Evolutionary conservation across 345 rosid species (phyloP), one percentile per base, ranked within the genome.

Genomic region (Lumnitzera littorea): DNA sequence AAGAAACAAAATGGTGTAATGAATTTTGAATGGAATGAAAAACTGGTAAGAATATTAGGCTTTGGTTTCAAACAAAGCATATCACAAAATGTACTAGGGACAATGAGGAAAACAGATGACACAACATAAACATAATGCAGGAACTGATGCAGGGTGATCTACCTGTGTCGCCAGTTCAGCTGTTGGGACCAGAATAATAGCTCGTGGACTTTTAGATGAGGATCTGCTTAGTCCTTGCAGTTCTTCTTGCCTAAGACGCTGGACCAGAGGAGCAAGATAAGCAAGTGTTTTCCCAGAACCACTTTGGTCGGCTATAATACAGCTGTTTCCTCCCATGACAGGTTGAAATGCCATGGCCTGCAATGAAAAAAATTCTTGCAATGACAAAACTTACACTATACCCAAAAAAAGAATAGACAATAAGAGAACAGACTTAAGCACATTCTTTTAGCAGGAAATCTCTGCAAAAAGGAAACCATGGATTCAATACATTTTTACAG

Each of bases 81-180:
- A 36, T 7, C 43, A 36, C 1, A 9, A 36, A 36, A 36, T 15
- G 46, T 17, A 29, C 13, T 15, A 55, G 29, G 6, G 56, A 24
- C 46, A 12, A 10, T 29, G 63, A 53, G 29, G 24, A 57, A 24
- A 60, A 46, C 16, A 24, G 17, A 61, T 41, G 56, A 16, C 31
- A 70, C 15, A 12, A 2, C 6, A n/a, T 15, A 60, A 50, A 4
- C 31, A 27, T 25, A 41, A 54, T 7, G 43, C 46, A 57, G 56
- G 17, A 13, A 24, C 47, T 56, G 23, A 20, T 20, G 47, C 25
- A 20, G 12, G 62, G 62, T 17, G 60, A 63, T 73, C 54, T 56
- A 92, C 98, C 90, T 92, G 96, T 25, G 96, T 87, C 51, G 96
- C 99, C 80, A 94, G 69, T 83, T 94, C 97, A 69, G 97, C 90